Percentiles rank a stretch among this genome's conserved stretches.
These are phyloP conservation scores for Zanthoxylum bungeanum DNA, from an alignment of 345 rosid genomes.

Conservation along the genomic window DNA sequence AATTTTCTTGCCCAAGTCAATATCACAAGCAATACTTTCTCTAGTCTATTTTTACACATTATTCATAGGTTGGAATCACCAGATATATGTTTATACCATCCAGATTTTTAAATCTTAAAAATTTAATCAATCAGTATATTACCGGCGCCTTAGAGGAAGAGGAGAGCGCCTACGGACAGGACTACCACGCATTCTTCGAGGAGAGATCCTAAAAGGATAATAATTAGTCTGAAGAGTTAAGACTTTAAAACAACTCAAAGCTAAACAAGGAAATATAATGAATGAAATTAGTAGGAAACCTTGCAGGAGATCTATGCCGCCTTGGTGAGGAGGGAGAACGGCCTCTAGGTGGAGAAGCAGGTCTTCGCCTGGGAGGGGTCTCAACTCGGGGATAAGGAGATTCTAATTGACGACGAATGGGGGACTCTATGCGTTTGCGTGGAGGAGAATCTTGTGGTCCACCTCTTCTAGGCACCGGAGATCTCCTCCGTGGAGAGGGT, in stretches of 20 bases:
- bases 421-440: constrained; percentile 66
- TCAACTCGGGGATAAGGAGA: constrained; percentile 80
- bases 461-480: constrained; percentile 66
- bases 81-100: background rate
- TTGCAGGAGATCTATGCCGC: constrained; percentile 77
- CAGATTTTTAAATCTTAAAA: constrained; percentile 2
- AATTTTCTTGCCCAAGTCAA: background rate
- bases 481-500: constrained; percentile 76
- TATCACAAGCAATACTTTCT: background rate
- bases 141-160: constrained; percentile 84
- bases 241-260: constrained; percentile 10
- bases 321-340: constrained; percentile 73
- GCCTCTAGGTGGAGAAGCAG: constrained; percentile 69
- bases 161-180: constrained; percentile 92
- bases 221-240: constrained; percentile 17
- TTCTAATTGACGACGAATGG: constrained; percentile 62
- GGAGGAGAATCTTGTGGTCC: constrained; percentile 73
- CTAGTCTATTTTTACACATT: background rate
- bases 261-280: constrained; percentile 5
- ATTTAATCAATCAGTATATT: constrained; percentile 12
- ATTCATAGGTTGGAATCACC: background rate
- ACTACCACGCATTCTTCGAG: constrained; percentile 86
- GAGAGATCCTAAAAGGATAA: constrained; percentile 55
- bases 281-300: constrained; percentile 39
- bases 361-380: constrained; percentile 69